These are phyloP conservation scores for Microsporum ferrugineum DNA, from an alignment of 2,329 filamentous ascomycete species.

Conservation along the genomic window DNA sequence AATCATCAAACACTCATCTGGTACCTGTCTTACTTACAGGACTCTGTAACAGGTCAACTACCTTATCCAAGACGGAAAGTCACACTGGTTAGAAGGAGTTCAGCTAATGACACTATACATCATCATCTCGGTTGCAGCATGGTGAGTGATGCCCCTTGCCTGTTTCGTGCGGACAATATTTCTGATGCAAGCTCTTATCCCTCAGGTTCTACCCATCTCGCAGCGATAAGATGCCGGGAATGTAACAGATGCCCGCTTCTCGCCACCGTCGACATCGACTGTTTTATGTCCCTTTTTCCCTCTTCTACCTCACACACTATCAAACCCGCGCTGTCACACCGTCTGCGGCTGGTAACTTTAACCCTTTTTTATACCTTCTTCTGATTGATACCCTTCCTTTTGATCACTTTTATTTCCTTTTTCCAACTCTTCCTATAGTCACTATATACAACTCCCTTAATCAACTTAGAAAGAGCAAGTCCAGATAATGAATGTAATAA, in stretches of 20 bases:
- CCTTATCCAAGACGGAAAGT: slow-evolving; percentile 50
- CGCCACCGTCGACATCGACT: background rate
- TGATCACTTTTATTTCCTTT: background rate
- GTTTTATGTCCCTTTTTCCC: background rate
- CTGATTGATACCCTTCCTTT: background rate
- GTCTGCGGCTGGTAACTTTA: background rate
- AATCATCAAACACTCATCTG: background rate
- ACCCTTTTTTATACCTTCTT: background rate
- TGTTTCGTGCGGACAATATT: background rate
- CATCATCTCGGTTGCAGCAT: slow-evolving; percentile 51
- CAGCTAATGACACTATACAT: slow-evolving; percentile 50
- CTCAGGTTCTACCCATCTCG: background rate
- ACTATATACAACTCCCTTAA: background rate
- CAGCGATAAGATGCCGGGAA: background rate
- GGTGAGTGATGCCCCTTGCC: slow-evolving; percentile 26
- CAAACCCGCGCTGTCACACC: background rate
- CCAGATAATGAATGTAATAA: background rate
- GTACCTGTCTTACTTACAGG: background rate
- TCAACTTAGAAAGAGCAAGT: background rate
- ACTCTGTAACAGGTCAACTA: slow-evolving; percentile 48
- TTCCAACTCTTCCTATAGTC: background rate
- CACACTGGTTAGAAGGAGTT: slow-evolving; percentile 50
- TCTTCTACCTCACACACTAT: background rate
- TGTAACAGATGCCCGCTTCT: background rate
- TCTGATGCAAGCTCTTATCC: background rate